phyloP scores from a whole-genome alignment of 345 rosid species.

The Excoecaria cochinchinensis region DNA sequence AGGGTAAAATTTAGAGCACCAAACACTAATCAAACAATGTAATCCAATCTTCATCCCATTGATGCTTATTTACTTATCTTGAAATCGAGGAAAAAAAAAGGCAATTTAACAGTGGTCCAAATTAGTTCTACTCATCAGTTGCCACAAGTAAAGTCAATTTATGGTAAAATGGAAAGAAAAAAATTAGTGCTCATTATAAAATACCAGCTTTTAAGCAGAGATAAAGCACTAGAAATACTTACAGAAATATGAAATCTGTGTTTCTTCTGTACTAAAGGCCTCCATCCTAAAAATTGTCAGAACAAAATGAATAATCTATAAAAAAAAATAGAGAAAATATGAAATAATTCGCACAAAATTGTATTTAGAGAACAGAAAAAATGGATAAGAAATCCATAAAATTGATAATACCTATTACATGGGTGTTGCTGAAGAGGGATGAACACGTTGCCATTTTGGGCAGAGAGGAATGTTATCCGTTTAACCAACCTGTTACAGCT shows the following conservation, averaged over 20 bases:
- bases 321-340: not conserved
- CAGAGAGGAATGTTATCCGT: not conserved
- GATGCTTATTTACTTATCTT: not conserved
- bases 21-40: no score
- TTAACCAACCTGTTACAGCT: not conserved
- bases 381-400: no score
- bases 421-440: not conserved
- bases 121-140: not conserved
- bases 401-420: not conserved
- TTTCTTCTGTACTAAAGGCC: conserved; percentile 8
- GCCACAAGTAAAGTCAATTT: not conserved
- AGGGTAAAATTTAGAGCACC: no score
- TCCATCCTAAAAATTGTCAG: not conserved
- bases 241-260: conserved; percentile 1
- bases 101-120: not conserved
- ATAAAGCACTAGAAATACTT: not conserved
- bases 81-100: not conserved
- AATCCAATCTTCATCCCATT: no score
- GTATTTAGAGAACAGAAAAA: no score
- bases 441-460: conserved; percentile 1
- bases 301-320: not conserved
- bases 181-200: not conserved
- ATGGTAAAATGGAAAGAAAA: not conserved
- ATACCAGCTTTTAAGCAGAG: not conserved
- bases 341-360: not conserved